Percentiles rank a stretch among this genome's conserved stretches.
Evolutionary conservation across 1,284 basidiomycete genomes (phyloP).

Genomic region (Ganoderma meredithae): DNA sequence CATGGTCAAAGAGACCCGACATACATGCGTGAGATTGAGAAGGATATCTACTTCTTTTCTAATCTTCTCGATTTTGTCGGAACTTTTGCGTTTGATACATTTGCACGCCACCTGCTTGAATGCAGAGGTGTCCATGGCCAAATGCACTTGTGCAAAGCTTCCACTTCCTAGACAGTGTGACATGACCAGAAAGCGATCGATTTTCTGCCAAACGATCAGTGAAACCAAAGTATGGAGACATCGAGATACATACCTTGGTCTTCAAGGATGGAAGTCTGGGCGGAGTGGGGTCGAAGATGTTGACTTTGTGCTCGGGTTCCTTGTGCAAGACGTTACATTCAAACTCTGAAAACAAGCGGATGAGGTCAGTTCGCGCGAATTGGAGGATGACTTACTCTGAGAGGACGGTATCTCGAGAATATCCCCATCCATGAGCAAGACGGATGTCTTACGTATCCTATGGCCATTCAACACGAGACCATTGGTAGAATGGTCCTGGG

Average conservation of each 20-base stretch:
- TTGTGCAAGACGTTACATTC: constrained; percentile 67
- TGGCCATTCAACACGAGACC: constrained; percentile 77
- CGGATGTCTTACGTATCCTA: constrained; percentile 65
- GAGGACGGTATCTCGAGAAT: constrained; percentile 70
- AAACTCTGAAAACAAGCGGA: constrained; percentile 56
- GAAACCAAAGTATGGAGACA: neutral
- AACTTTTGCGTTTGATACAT: constrained; percentile 69
- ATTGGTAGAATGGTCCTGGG: constrained; percentile 80
- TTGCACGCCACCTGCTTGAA: constrained; percentile 85
- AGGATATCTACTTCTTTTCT: constrained; percentile 82
- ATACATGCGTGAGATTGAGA: constrained; percentile 72
- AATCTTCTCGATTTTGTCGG: constrained; percentile 64
- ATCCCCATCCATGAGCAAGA: constrained; percentile 81
- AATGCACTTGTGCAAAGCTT: constrained; percentile 82
- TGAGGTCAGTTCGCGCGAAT: neutral
- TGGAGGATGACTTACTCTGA: constrained; percentile 49
- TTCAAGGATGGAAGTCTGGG: constrained; percentile 60
- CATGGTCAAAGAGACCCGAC: constrained; percentile 30
- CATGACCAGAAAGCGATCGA: constrained; percentile 73
- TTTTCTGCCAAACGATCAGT: constrained; percentile 41
- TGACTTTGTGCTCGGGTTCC: constrained; percentile 56
- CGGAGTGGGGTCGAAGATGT: constrained; percentile 68
- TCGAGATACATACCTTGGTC: constrained; percentile 43
- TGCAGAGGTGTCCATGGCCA: constrained; percentile 70
- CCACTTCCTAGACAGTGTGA: constrained; percentile 81